These are phyloP conservation scores for Epichloe festucae DNA, from an alignment of 2,329 filamentous ascomycete genomes.

Conservation along the genomic window DNA sequence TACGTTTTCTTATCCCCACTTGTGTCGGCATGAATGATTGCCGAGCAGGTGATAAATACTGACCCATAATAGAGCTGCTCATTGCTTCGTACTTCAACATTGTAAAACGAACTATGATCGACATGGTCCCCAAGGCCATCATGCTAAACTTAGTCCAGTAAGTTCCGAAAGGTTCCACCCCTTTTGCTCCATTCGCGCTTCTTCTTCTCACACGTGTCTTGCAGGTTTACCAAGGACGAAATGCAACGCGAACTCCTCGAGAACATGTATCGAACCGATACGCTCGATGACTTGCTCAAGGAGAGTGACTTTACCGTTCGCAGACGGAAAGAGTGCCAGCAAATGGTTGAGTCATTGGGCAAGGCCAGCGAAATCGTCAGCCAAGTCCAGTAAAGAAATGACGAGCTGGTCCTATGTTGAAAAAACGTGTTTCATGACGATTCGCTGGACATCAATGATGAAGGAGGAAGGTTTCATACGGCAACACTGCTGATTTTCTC, in stretches of 20 bases:
- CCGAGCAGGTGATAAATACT: neutral
- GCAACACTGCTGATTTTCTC: neutral
- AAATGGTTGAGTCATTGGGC: conserved; percentile 91
- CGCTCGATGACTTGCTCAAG: conserved; percentile 88
- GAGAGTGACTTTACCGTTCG: conserved; percentile 95
- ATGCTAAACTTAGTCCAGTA: conserved; percentile 96
- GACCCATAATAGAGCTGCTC: conserved; percentile 54
- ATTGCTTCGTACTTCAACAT: conserved; percentile 98
- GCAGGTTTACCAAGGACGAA: conserved; percentile 85
- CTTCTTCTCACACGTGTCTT: conserved; percentile 1
- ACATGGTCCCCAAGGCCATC: conserved; percentile 99
- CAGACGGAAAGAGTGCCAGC: conserved; percentile 92
- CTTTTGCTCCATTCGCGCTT: neutral
- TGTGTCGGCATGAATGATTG: neutral
- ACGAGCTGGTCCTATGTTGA: neutral
- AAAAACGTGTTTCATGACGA: neutral
- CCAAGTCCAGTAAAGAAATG: conserved; percentile 44
- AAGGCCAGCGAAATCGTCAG: conserved; percentile 95
- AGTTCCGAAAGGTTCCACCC: conserved; percentile 24
- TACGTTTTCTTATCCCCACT: conserved; percentile 32
- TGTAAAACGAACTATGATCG: conserved; percentile 95
- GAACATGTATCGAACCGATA: conserved; percentile 89
- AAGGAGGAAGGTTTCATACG: neutral
- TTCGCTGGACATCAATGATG: neutral
- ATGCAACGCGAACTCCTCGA: conserved; percentile 96